Conservation (phyloP, 305 asterid genomes). For the Caryopteris hybrid region DNA sequence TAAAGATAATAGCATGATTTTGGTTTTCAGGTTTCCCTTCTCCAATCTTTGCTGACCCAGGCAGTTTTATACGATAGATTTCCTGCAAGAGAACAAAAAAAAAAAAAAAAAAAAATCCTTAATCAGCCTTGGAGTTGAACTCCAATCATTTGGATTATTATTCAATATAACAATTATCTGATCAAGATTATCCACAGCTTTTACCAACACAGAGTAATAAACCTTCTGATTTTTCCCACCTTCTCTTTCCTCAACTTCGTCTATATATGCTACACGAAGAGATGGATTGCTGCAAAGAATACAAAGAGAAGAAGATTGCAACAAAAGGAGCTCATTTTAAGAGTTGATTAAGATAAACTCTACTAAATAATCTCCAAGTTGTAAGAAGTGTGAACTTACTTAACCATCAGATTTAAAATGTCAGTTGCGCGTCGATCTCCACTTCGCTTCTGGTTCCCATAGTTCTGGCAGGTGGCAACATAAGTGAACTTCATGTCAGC, state of each 20-base stretch:
- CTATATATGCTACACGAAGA: constrained; percentile 94
- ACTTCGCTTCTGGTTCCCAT: constrained; percentile 79
- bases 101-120: no score
- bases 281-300: constrained; percentile 71
- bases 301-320: constrained; percentile 16
- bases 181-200: constrained; percentile 92
- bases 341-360: not conserved
- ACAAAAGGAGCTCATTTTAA: constrained; percentile 19
- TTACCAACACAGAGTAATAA: constrained; percentile 85
- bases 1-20: constrained; percentile 77
- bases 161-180: constrained; percentile 44
- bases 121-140: constrained; percentile 26
- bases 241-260: constrained; percentile 89
- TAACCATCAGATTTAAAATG: constrained; percentile 82
- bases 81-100: constrained; percentile 44
- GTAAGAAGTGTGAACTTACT: constrained; percentile 44
- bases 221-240: constrained; percentile 70
- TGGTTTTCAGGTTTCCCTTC: constrained; percentile 96
- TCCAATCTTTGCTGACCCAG: constrained; percentile 80
- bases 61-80: constrained; percentile 82
- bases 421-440: constrained; percentile 93
- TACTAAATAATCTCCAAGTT: constrained; percentile 8
- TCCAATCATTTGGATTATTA: constrained; percentile 8
- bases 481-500: constrained; percentile 92
- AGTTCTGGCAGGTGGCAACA: constrained; percentile 88